Evolutionary conservation across 352 stramenopile species (phyloP), one percentile per base, ranked within the genome.

Genomic region (Pythium dissimile): DNA sequence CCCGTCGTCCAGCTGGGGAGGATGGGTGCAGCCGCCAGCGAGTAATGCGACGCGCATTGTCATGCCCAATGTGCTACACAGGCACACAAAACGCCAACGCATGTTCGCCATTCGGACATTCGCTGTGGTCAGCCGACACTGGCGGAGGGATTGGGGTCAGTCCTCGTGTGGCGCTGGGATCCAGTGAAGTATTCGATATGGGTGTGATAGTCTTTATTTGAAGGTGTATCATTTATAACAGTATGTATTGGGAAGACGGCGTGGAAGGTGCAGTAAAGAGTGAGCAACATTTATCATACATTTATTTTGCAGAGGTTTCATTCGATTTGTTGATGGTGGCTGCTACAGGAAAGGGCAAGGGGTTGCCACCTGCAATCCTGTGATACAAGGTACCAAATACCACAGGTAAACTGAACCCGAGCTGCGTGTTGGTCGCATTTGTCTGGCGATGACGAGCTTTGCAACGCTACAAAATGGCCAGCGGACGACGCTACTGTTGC

Each of bases 271-370:
- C 16, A 21, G 20, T 41, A 4, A 8, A 35, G 24, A 30, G 47
- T 55, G 47, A 55, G 47, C 47, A 55, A 55, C 47, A 55, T 35
- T 30, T 35, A 26, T 16, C 13, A 23, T 23, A 7, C 15, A 48
- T 50, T 11, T 21, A 23, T 16, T 58, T 21, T 43, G n/a, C 9
- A 21, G 2, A 58, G 51, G 27, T 30, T 18, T 1, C 5, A 20
- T 12, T 34, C 30, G 18, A 35, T 23, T 51, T 26, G n/a, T 34
- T 35, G 41, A 51, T 44, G 49, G 52, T 43, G 34, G 31, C 16
- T 32, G 39, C 39, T 26, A 21, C 11, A n/a, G 41, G 52, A 59
- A 59, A 59, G 52, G 52, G 52, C 52, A 59, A 59, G 52, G 52
- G 52, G 52, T 51, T 59, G 52, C 30, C 28, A 50, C 31, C 23